phyloP scores from a whole-genome alignment of 1,284 basidiomycete species.

The Ustanciosporium gigantosporum region DNA sequence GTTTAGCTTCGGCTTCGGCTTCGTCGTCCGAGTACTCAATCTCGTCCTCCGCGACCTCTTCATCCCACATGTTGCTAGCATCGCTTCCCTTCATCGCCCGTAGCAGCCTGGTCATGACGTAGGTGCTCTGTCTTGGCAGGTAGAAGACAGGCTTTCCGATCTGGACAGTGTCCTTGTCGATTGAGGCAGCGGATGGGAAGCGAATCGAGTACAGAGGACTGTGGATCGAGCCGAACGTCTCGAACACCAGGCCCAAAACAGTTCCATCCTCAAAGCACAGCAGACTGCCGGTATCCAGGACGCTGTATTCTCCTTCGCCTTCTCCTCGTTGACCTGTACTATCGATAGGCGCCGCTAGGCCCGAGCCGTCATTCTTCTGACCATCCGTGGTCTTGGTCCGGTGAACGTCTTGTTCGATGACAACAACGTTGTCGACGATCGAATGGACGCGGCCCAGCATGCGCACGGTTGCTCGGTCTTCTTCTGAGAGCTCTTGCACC shows the following conservation, averaged over 20 bases:
- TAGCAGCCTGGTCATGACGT: conserved; percentile 75
- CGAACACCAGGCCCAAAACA: conserved; percentile 82
- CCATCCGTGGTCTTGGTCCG: conserved; percentile 3
- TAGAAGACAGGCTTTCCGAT: conserved; percentile 69
- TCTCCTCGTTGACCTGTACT: conserved; percentile 37
- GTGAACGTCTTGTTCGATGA: conserved; percentile 50
- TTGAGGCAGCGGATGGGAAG: conserved; percentile 60
- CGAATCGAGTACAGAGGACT: conserved; percentile 81
- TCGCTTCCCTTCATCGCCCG: conserved; percentile 74
- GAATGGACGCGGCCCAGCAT: conserved; percentile 52
- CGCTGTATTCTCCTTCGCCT: conserved; percentile 62
- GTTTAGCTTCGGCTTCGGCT: conserved; percentile 72
- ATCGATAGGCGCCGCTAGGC: conserved; percentile 19
- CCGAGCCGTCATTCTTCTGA: neutral
- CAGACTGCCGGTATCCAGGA: conserved; percentile 86
- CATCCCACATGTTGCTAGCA: conserved; percentile 87
- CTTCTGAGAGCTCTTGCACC: conserved; percentile 17
- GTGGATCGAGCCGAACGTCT: conserved; percentile 85
- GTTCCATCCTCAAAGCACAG: conserved; percentile 80
- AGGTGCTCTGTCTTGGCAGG: conserved; percentile 74
- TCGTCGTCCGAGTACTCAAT: conserved; percentile 89
- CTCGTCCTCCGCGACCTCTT: conserved; percentile 82
- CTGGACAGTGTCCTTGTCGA: conserved; percentile 25
- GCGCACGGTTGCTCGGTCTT: conserved; percentile 28
- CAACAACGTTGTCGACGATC: conserved; percentile 54